Evolutionary conservation across 1,284 basidiomycete species (phyloP).

Genomic region (Microbotryum saponariae): DNA sequence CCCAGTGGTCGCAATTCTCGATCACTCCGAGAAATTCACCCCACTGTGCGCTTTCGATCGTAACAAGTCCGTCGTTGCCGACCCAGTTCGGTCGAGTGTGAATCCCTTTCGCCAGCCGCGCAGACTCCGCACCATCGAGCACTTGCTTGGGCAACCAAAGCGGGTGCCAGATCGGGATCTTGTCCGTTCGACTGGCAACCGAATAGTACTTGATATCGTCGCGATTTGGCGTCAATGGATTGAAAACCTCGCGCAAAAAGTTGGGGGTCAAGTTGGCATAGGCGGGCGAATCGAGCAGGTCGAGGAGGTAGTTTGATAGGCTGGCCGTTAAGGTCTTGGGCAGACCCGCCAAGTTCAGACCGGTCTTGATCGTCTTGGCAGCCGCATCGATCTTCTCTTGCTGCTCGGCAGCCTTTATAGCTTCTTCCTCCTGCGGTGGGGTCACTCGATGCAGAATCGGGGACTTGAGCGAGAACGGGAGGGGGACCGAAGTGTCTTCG

Average conservation of each 20-base stretch:
- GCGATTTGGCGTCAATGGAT: slow-evolving; percentile 80
- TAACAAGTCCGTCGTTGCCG: slow-evolving; percentile 94
- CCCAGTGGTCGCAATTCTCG: slow-evolving; percentile 94
- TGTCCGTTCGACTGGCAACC: slow-evolving; percentile 67
- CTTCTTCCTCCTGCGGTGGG: slow-evolving; percentile 14
- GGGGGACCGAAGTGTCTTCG: slow-evolving; percentile 35
- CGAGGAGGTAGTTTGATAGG: slow-evolving; percentile 81
- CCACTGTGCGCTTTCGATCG: slow-evolving; percentile 80
- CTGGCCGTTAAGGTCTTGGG: slow-evolving; percentile 57
- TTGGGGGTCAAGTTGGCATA: slow-evolving; percentile 88
- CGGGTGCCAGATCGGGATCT: slow-evolving; percentile 80
- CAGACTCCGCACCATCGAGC: slow-evolving; percentile 59
- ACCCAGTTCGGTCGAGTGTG: slow-evolving; percentile 49
- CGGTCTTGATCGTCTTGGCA: slow-evolving; percentile 12
- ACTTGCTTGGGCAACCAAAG: slow-evolving; percentile 95
- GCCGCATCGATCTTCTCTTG: slow-evolving; percentile 11
- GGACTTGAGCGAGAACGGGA: slow-evolving; percentile 47
- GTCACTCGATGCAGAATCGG: slow-evolving; percentile 44
- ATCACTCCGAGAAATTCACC: slow-evolving; percentile 82
- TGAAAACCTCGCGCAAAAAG: slow-evolving; percentile 80
- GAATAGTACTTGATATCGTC: slow-evolving; percentile 78
- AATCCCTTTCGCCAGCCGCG: slow-evolving; percentile 51
- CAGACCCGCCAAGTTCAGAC: slow-evolving; percentile 24
- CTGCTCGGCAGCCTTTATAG: slow-evolving; percentile 14
- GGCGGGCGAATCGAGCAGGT: slow-evolving; percentile 89